phyloP scores from a whole-genome alignment of 2,329 filamentous ascomycete species.

The Alternaria viburni region DNA sequence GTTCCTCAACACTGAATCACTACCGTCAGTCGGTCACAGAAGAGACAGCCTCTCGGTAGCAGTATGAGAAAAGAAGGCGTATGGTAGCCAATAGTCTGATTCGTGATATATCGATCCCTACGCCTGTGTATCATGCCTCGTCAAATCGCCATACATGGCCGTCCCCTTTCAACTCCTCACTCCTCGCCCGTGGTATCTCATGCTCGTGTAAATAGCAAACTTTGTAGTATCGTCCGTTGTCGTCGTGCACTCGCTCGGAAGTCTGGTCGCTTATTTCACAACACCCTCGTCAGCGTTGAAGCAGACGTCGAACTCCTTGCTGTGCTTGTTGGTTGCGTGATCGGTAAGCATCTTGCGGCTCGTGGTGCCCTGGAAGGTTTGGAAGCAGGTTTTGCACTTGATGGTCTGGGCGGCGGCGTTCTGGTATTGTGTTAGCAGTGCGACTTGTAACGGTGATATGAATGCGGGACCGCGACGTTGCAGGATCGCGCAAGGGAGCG shows the following conservation, averaged over 20 bases:
- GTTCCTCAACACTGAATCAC: not conserved
- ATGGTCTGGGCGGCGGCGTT: slow-evolving; percentile 77
- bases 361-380: slow-evolving; percentile 79
- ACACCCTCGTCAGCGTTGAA: slow-evolving; percentile 57
- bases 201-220: slow-evolving; percentile 20
- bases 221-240: slow-evolving; percentile 3
- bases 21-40: not conserved
- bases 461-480: not conserved
- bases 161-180: slow-evolving; percentile 13
- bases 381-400: slow-evolving; percentile 78
- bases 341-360: slow-evolving; percentile 73
- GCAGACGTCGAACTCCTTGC: slow-evolving; percentile 72
- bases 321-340: slow-evolving; percentile 79
- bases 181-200: slow-evolving; percentile 30
- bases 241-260: slow-evolving; percentile 1
- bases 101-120: slow-evolving; percentile 2
- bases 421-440: slow-evolving; percentile 48
- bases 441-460: not conserved
- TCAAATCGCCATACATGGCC: not conserved
- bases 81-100: not conserved
- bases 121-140: slow-evolving; percentile 5
- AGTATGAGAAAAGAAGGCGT: not conserved
- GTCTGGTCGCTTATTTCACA: slow-evolving; percentile 23
- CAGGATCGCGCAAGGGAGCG: not conserved
- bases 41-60: not conserved